Evolutionary conservation across 1,284 basidiomycete species (phyloP).

Genomic region (Laetiporus sulphureus): DNA sequence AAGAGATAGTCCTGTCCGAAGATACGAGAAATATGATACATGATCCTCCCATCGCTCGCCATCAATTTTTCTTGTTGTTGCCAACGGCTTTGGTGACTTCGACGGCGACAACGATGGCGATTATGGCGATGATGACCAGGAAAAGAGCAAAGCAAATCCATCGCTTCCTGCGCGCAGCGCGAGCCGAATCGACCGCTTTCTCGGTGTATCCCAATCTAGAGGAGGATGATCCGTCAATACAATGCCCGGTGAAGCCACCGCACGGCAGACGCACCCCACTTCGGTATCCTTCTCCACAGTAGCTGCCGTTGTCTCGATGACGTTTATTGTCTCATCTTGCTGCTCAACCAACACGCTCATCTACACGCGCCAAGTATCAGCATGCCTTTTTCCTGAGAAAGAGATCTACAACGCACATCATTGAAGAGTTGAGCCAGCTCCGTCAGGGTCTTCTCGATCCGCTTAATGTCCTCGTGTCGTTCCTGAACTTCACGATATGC

Average conservation of each 20-base stretch:
- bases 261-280: slow-evolving; percentile 55
- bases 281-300: slow-evolving; percentile 77
- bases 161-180: slow-evolving; percentile 86
- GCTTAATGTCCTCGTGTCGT: slow-evolving; percentile 92
- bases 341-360: slow-evolving; percentile 91
- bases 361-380: slow-evolving; percentile 28
- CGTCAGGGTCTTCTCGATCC: slow-evolving; percentile 88
- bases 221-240: slow-evolving; percentile 7
- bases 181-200: slow-evolving; percentile 84
- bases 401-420: slow-evolving; percentile 49
- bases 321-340: slow-evolving; percentile 82
- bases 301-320: slow-evolving; percentile 71
- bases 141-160: slow-evolving; percentile 84
- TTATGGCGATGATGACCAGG: slow-evolving; percentile 47
- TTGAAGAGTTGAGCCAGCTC: slow-evolving; percentile 96
- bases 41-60: too few relatives aligned
- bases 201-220: slow-evolving; percentile 72
- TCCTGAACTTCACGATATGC: slow-evolving; percentile 96
- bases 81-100: slow-evolving; percentile 34
- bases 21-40: not conserved
- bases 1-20: slow-evolving; percentile 11
- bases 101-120: slow-evolving; percentile 57
- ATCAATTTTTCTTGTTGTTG: slow-evolving; percentile 21
- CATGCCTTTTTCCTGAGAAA: not conserved
- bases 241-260: not conserved